Percentiles rank a stretch among this genome's conserved stretches.
phyloP scores from a whole-genome alignment of 1,139 yeast species.

The Lodderomyces theae region DNA sequence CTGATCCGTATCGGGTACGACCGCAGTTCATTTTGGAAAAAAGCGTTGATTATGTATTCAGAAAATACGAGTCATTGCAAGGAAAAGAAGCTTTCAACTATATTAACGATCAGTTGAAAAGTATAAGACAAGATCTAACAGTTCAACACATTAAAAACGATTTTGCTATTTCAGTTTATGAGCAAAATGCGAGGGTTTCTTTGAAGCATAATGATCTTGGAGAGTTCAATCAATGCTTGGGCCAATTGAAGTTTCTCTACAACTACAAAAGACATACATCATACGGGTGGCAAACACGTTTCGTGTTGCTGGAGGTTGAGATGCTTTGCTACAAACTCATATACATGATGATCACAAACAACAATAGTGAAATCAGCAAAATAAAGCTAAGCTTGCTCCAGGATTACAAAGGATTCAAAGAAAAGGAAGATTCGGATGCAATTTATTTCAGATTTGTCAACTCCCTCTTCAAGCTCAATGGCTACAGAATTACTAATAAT shows the following conservation, averaged over 20 bases:
- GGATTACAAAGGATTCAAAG: constrained; percentile 15
- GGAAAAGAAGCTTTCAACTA: constrained; percentile 60
- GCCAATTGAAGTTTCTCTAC: constrained; percentile 68
- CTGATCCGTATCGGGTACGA: constrained; percentile 80
- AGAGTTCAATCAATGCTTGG: constrained; percentile 93
- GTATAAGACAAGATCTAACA: constrained; percentile 87
- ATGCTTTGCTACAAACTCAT: constrained; percentile 74
- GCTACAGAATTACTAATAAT: constrained; percentile 34
- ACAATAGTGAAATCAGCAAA: constrained; percentile 48
- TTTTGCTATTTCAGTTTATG: constrained; percentile 78
- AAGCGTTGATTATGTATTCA: constrained; percentile 54
- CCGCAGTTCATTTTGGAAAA: constrained; percentile 62
- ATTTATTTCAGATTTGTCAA: constrained; percentile 22
- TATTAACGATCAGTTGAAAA: constrained; percentile 84
- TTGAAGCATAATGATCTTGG: constrained; percentile 81
- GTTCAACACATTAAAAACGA: constrained; percentile 85
- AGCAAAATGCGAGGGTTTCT: constrained; percentile 84
- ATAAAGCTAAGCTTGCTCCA: constrained; percentile 23
- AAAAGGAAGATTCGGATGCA: constrained; percentile 21
- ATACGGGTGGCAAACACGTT: constrained; percentile 13
- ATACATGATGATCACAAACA: constrained; percentile 76
- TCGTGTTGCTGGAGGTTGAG: constrained; percentile 44
- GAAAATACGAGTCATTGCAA: constrained; percentile 44
- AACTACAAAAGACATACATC: constrained; percentile 22
- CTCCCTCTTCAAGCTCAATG: constrained; percentile 26